Evolutionary conservation across 2,329 filamentous ascomycete genomes (phyloP).

Genomic region (Fusarium graminum): DNA sequence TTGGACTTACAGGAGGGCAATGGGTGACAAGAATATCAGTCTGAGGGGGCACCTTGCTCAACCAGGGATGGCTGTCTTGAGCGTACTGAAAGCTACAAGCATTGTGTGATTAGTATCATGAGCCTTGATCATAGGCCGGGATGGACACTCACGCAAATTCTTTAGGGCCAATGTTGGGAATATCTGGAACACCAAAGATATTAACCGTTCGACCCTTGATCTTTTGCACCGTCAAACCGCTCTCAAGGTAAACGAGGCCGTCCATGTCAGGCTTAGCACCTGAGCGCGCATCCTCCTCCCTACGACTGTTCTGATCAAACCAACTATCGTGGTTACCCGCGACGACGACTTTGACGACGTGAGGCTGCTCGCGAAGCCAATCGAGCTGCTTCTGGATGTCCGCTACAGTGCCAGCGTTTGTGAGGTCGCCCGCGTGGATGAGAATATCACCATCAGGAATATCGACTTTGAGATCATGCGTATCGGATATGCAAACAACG

Average conservation of each 20-base stretch:
- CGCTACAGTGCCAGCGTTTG: conserved; percentile 75
- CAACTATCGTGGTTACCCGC: conserved; percentile 91
- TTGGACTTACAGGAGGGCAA: conserved; percentile 72
- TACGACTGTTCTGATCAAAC: conserved; percentile 77
- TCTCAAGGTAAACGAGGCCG: conserved; percentile 80
- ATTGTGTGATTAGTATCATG: conserved; percentile 15
- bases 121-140: neutral
- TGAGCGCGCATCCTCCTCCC: conserved; percentile 66
- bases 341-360: conserved; percentile 84
- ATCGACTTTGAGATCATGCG: conserved; percentile 74
- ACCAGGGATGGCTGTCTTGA: conserved; percentile 76
- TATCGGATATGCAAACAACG: conserved; percentile 91
- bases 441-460: conserved; percentile 85
- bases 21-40: conserved; percentile 87
- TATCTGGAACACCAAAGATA: conserved; percentile 85
- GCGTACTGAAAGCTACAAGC: conserved; percentile 78
- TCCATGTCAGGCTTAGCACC: conserved; percentile 72
- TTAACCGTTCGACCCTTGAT: conserved; percentile 68
- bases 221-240: conserved; percentile 72
- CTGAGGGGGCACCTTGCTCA: conserved; percentile 75
- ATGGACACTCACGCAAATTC: conserved; percentile 69
- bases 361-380: conserved; percentile 81
- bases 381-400: conserved; percentile 87
- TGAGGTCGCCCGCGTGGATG: conserved; percentile 90
- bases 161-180: conserved; percentile 79